These are phyloP conservation scores for Didymella arachidicola DNA, from an alignment of 2,329 filamentous ascomycete species.

Conservation along the genomic window DNA sequence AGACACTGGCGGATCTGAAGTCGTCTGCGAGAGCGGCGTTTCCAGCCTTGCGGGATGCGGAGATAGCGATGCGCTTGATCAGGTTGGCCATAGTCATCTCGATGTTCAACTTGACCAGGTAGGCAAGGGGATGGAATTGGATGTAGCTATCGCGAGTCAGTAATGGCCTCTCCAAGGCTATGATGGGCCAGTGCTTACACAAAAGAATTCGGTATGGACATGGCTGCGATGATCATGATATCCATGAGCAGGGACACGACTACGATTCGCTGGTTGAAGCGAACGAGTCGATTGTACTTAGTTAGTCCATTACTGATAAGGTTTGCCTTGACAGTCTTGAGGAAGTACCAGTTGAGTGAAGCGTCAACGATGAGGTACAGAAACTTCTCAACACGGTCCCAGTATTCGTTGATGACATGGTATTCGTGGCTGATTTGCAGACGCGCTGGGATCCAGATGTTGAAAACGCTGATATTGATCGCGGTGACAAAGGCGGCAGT, in stretches of 20 bases:
- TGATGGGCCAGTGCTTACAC: constrained; percentile 44
- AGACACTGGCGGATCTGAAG: constrained; percentile 42
- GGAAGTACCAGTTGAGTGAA: constrained; percentile 51
- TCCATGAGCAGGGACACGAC: constrained; percentile 61
- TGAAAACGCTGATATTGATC: constrained; percentile 51
- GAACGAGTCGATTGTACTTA: constrained; percentile 61
- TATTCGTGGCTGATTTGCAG: constrained; percentile 44
- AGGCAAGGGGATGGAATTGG: constrained; percentile 60
- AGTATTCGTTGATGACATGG: constrained; percentile 48
- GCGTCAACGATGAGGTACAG: constrained; percentile 50
- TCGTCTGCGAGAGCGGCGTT: constrained; percentile 39
- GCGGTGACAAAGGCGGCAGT: constrained; percentile 50
- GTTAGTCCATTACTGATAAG: constrained; percentile 59
- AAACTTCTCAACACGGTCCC: constrained; percentile 51
- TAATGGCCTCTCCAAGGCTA: background rate
- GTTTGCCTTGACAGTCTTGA: constrained; percentile 56
- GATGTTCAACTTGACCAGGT: constrained; percentile 60
- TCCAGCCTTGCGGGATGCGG: constrained; percentile 39
- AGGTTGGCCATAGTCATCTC: constrained; percentile 63
- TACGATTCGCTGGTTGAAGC: constrained; percentile 61
- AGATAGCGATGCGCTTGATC: constrained; percentile 52
- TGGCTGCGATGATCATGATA: constrained; percentile 56
- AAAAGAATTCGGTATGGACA: constrained; percentile 58
- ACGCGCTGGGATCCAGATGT: constrained; percentile 53
- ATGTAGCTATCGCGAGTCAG: constrained; percentile 49